Conservation (phyloP, 257 asterid species). For the Solanum chilense region DNA sequence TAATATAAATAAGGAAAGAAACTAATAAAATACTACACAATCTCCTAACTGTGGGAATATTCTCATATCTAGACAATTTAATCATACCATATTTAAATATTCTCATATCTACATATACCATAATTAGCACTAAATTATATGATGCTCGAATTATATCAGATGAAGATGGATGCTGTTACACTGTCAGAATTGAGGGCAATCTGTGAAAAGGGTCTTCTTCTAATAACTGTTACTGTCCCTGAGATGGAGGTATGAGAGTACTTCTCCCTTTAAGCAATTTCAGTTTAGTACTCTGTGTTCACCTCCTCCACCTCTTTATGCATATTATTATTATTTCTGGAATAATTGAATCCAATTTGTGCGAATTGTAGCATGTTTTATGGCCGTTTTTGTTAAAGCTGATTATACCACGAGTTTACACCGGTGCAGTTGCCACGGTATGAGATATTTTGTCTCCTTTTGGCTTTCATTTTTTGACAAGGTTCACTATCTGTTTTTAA, state of each 20-base stretch:
- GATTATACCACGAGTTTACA: slow-evolving; percentile 82
- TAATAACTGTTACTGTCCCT: slow-evolving; percentile 87
- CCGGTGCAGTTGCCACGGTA: slow-evolving; percentile 95
- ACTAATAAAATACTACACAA: no score
- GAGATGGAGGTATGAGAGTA: slow-evolving; percentile 85
- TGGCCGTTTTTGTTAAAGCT: slow-evolving; percentile 95
- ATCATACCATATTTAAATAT: no score
- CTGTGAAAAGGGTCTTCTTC: slow-evolving; percentile 95
- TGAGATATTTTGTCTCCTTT: slow-evolving; percentile 3
- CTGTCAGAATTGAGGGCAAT: slow-evolving; percentile 65
- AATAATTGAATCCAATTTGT: background rate
- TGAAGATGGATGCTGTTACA: slow-evolving; percentile 40
- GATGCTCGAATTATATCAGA: slow-evolving; percentile 37
- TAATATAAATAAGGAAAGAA: no score
- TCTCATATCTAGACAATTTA: no score
- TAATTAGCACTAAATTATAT: background rate
- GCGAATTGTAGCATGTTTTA: slow-evolving; percentile 72
- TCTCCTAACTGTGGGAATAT: background rate
- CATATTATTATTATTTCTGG: slow-evolving; percentile 2
- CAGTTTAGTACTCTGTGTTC: background rate
- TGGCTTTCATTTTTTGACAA: background rate
- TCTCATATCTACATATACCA: background rate
- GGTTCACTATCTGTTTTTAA: background rate
- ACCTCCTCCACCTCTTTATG: background rate
- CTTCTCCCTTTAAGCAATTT: background rate